Evolutionary conservation across 1,284 basidiomycete species (phyloP).

Genomic region (Moniliophthora roreri): DNA sequence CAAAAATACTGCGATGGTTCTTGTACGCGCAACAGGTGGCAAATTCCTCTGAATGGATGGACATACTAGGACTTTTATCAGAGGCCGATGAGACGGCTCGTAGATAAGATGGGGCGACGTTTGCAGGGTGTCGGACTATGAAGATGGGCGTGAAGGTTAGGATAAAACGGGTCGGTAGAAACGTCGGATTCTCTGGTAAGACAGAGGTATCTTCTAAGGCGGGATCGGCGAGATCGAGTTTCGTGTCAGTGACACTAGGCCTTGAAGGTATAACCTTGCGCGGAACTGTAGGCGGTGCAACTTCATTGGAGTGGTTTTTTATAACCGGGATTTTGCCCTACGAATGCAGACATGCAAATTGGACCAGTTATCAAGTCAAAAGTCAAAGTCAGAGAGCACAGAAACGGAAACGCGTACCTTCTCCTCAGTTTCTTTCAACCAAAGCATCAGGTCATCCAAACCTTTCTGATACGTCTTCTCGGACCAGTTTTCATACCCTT

Average conservation of each 20-base stretch:
- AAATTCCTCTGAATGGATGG: background rate
- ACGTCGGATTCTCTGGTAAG: background rate
- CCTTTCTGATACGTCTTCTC: no score
- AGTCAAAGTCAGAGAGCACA: background rate
- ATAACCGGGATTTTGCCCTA: slow-evolving; percentile 1
- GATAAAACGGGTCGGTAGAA: background rate
- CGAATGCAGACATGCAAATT: background rate
- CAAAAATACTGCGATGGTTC: background rate
- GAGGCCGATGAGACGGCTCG: background rate
- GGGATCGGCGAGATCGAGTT: background rate
- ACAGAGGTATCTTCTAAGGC: no score
- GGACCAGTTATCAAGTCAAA: background rate
- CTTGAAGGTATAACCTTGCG: background rate
- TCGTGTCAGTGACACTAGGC: background rate
- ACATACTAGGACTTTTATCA: background rate
- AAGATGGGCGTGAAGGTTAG: slow-evolving; percentile 1
- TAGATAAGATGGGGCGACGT: background rate
- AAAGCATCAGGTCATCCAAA: no score
- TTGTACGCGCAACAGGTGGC: background rate
- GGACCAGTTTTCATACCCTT: no score
- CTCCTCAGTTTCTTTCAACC: no score
- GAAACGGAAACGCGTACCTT: background rate
- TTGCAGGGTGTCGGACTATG: slow-evolving; percentile 1
- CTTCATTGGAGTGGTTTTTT: background rate
- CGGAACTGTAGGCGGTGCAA: background rate